Evolutionary conservation across 2,329 filamentous ascomycete species (phyloP), one percentile per base, ranked within the genome.

Genomic region (Microdochium paspali): DNA sequence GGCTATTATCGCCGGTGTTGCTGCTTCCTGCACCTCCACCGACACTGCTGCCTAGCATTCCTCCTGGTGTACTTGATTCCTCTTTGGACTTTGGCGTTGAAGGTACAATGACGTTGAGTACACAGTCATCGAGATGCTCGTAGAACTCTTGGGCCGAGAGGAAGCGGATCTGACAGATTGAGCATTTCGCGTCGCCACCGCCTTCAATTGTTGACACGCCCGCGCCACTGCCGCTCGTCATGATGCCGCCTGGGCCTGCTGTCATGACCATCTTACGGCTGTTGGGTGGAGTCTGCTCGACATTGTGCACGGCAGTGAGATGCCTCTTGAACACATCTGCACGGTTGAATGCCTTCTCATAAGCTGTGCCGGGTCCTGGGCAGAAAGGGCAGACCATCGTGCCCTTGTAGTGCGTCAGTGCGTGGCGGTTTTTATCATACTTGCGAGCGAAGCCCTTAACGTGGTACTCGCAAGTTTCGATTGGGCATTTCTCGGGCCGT

Each of bases 361-460:
- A 85, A 7, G 89, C 80, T 4, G 89, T 91, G 3, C 90, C 90
- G 24, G 87, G 89, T 28, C 89, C 88, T 1, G 90, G 88, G 59
- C 90, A 95, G 71, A 95, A 96, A 25, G 89, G 90, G 62, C 90
- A 96, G 23, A 95, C 88, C 90, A 95, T 95, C 44, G 87, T 95
- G 35, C 90, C 90, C 70, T 95, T 95, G 77, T 95, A 96, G 65
- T 96, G 90, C 4, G 90, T 96, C 52, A 95, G 68, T 4, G 90
- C 95, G 65, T 96, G 90, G 42, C 90, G 76, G 69, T 95, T 95
- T 76, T 95, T 95, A 73, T 96, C 90, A 63, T 96, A 96, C 68
- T 95, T 95, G 57, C 90, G 79, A 10, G 90, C 90, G 61, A 96
- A 96, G 3, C 90, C 90, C 68, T 95, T 95, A 60, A 79, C 72